Evolutionary conservation across 495 filamentous ascomycete species (phyloP).

Genomic region (Chaetomium tenue): DNA sequence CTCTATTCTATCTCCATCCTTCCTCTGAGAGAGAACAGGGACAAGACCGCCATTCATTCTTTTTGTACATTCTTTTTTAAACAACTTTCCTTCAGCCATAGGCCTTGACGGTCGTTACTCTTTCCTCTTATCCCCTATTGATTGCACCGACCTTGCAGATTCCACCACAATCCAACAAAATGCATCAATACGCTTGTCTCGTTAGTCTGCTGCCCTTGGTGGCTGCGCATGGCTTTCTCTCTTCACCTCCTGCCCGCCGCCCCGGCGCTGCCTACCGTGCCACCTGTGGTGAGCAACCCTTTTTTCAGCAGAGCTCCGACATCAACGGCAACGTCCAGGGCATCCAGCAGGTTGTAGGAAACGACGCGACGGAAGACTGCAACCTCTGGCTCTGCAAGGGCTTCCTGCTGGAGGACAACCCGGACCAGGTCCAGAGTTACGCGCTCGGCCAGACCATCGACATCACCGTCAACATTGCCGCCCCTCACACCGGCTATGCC

Average conservation of each 20-base stretch:
- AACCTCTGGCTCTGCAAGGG: slow-evolving; percentile 60
- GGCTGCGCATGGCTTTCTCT: slow-evolving; percentile 7
- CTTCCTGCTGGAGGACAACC: slow-evolving; percentile 66
- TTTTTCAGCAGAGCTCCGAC: slow-evolving; percentile 11
- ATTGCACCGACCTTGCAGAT: neutral
- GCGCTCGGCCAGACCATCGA: slow-evolving; percentile 57
- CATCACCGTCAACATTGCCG: slow-evolving; percentile 47
- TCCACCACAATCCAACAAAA: neutral
- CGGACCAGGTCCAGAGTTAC: slow-evolving; percentile 58
- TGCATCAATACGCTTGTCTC: neutral
- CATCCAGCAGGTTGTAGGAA: slow-evolving; percentile 10
- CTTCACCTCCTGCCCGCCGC: slow-evolving; percentile 2
- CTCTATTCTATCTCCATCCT: too few relatives aligned
- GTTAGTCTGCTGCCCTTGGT: neutral
- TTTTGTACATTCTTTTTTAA: neutral
- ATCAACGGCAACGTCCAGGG: slow-evolving; percentile 15
- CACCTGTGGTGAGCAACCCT: slow-evolving; percentile 10
- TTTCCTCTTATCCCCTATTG: neutral
- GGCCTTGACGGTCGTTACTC: neutral
- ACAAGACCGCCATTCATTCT: neutral
- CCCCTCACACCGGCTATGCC: slow-evolving; percentile 63
- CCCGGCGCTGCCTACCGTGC: neutral
- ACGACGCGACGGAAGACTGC: slow-evolving; percentile 18
- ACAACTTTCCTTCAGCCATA: neutral
- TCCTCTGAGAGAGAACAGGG: too few relatives aligned